Percentiles rank a stretch among this genome's conserved stretches.
Evolutionary conservation across 768 basidiomycete genomes (phyloP).

Genomic region (Lactarius quietus): DNA sequence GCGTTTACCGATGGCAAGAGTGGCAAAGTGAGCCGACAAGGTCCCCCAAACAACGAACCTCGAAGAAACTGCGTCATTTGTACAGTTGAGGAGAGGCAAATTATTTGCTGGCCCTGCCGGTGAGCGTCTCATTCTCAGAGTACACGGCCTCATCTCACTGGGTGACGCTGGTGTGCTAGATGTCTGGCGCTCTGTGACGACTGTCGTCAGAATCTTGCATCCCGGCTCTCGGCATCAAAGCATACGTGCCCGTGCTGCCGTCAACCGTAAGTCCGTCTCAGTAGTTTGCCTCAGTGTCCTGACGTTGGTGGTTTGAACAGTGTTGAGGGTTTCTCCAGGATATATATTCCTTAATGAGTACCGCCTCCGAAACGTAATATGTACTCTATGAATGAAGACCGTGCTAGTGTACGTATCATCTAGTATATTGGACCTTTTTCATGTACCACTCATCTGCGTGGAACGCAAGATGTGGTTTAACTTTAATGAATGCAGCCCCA

Average conservation of each 20-base stretch:
- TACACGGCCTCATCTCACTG: neutral
- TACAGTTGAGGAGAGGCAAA: conserved; percentile 59
- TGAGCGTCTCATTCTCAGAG: conserved; percentile 32
- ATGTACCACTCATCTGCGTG: neutral
- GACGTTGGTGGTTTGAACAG: conserved; percentile 29
- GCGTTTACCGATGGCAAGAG: conserved; percentile 34
- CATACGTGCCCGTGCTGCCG: conserved; percentile 69
- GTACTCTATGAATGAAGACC: neutral
- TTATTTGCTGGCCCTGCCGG: conserved; percentile 88
- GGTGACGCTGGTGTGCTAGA: conserved; percentile 17
- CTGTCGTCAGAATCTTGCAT: conserved; percentile 58
- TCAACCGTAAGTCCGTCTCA: conserved; percentile 34
- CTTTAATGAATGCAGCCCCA: neutral
- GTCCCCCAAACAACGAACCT: conserved; percentile 26
- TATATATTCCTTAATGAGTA: conserved; percentile 48
- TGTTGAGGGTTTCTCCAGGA: conserved; percentile 55
- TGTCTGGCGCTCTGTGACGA: conserved; percentile 62
- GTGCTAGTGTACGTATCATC: neutral
- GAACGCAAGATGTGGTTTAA: neutral
- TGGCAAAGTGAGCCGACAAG: conserved; percentile 22
- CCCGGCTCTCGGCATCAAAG: conserved; percentile 50
- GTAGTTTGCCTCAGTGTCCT: conserved; percentile 1
- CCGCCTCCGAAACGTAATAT: neutral
- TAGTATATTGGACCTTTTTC: neutral
- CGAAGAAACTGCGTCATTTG: conserved; percentile 62